These are phyloP conservation scores for Chrysopogon serrulatus DNA, from an alignment of 176 grass and related monocot species.

Conservation along the genomic window DNA sequence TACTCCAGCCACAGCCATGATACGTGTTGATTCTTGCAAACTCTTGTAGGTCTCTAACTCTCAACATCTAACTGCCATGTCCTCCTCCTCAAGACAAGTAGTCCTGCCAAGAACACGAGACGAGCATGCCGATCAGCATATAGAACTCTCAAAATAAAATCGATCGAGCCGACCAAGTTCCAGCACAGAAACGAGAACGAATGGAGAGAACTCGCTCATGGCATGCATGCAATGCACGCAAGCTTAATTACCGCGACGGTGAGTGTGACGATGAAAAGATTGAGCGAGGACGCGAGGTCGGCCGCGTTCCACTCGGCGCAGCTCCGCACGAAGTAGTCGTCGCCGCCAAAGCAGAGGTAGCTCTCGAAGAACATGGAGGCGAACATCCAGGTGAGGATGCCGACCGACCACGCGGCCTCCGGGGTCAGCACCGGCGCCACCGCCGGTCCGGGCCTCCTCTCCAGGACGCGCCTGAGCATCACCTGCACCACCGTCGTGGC, in stretches of 20 bases:
- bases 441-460: neutral
- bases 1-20: neutral
- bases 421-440: neutral
- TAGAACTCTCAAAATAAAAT: neutral
- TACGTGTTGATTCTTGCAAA: neutral
- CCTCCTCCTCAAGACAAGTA: neutral
- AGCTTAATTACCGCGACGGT: neutral
- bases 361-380: neutral
- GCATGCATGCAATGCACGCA: fast-evolving
- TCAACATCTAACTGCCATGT: neutral
- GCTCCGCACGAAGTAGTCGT: neutral
- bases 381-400: neutral
- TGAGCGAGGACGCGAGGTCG: neutral
- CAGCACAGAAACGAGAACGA: neutral
- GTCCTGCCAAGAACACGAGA: neutral
- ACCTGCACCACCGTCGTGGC: neutral
- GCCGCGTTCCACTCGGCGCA: neutral
- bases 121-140: neutral
- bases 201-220: no score
- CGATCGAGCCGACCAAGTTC: neutral
- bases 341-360: neutral
- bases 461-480: neutral
- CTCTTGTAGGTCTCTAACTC: neutral
- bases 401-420: neutral
- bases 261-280: neutral